A percentile compares a stretch with the other conserved stretches of the same genome.
These are phyloP conservation scores for Castanea crenata DNA, from an alignment of 306 rosid genomes.

Conservation along the genomic window DNA sequence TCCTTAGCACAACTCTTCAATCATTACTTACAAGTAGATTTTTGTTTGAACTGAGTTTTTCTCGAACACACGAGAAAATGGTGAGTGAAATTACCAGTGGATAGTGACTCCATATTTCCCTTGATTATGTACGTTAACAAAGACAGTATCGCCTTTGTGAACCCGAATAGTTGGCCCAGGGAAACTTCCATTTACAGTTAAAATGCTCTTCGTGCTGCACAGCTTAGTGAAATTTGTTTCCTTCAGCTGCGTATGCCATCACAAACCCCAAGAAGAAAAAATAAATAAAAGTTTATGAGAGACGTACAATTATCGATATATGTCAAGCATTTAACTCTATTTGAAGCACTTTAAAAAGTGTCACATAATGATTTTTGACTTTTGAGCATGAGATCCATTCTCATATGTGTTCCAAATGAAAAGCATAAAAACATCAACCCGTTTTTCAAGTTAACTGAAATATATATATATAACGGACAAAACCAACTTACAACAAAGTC, in stretches of 20 bases:
- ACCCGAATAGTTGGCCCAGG: conserved; percentile 31
- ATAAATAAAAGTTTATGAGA: background rate
- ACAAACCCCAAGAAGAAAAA: background rate
- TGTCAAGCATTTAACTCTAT: too few relatives aligned
- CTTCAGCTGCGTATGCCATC: background rate
- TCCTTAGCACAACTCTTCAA: too few relatives aligned
- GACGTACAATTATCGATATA: too few relatives aligned
- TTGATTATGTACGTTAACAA: conserved; percentile 5
- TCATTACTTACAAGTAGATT: too few relatives aligned
- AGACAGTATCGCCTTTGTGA: conserved; percentile 14
- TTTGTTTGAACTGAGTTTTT: too few relatives aligned
- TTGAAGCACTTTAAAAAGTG: too few relatives aligned
- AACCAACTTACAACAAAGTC: conserved; percentile 1
- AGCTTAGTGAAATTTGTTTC: conserved; percentile 20
- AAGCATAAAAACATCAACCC: too few relatives aligned
- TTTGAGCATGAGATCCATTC: too few relatives aligned
- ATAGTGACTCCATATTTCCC: conserved; percentile 11
- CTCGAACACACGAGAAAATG: background rate
- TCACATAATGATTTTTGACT: too few relatives aligned
- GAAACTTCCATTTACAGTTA: conserved; percentile 32
- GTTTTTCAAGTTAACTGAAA: too few relatives aligned
- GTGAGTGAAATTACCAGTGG: conserved; percentile 1
- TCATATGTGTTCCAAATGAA: too few relatives aligned
- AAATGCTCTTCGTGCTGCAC: conserved; percentile 31
- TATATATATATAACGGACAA: background rate